A percentile compares a stretch with the other conserved stretches of the same genome.
Conservation (phyloP, 176 grass and related monocot species). For the Hordeum marinum region DNA sequence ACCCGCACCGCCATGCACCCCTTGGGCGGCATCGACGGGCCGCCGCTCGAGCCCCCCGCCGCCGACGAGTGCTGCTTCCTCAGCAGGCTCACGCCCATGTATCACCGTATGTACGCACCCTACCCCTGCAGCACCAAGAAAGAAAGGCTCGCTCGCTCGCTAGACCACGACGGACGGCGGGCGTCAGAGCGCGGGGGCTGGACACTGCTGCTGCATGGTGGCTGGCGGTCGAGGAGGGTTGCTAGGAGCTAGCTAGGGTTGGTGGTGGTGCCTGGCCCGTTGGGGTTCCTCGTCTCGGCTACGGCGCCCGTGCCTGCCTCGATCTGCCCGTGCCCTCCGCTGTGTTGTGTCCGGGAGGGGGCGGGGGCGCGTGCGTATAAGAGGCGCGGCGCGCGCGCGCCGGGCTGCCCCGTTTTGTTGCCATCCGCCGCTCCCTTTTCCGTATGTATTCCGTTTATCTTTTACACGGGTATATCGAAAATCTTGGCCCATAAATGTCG, state of each 20-base stretch:
- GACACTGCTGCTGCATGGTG: slow-evolving; percentile 8
- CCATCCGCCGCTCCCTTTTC: background rate
- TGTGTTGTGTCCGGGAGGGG: background rate
- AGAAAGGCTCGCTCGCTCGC: background rate
- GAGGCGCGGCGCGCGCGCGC: background rate
- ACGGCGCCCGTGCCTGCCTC: background rate
- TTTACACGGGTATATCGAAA: background rate
- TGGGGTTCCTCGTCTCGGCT: background rate
- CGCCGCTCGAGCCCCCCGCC: slow-evolving; percentile 6
- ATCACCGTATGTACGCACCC: background rate
- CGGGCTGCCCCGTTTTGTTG: background rate
- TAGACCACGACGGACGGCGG: background rate
- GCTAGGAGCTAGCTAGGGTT: background rate
- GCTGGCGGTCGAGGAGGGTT: background rate
- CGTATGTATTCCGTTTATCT: background rate
- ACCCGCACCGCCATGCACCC: slow-evolving; percentile 85
- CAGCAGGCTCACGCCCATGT: slow-evolving; percentile 44
- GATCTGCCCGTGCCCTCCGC: background rate
- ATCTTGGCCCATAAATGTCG: background rate
- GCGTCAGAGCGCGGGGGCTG: background rate
- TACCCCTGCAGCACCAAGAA: background rate
- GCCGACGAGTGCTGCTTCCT: slow-evolving; percentile 48
- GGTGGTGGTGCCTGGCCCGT: background rate
- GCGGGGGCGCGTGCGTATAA: background rate
- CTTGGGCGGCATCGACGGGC: slow-evolving; percentile 47